These are phyloP conservation scores for Myriosclerotinia duriaeana DNA, from an alignment of 2,329 filamentous ascomycete species.

Conservation along the genomic window DNA sequence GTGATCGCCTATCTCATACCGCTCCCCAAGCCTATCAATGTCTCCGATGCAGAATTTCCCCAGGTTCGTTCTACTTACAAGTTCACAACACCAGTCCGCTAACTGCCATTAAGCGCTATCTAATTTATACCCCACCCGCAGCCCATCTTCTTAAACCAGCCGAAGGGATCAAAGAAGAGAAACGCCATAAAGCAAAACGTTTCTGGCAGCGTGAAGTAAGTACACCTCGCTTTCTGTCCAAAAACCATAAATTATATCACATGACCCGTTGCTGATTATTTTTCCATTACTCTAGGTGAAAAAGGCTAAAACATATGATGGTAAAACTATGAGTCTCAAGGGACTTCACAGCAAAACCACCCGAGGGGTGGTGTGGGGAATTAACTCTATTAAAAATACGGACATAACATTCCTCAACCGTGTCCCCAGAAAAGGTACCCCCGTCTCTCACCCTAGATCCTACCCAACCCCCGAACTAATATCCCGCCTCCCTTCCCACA, in stretches of 20 bases:
- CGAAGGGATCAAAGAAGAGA: slow-evolving; percentile 25
- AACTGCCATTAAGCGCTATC: slow-evolving; percentile 22
- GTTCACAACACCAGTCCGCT: background rate
- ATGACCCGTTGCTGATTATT: background rate
- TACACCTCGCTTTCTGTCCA: background rate
- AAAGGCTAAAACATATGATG: slow-evolving; percentile 28
- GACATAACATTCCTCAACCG: slow-evolving; percentile 28
- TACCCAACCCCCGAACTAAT: background rate
- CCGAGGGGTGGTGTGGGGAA: slow-evolving; percentile 24
- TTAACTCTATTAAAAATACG: slow-evolving; percentile 24
- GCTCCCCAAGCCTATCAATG: slow-evolving; percentile 24
- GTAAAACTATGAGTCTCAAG: slow-evolving; percentile 24
- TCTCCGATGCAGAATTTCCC: slow-evolving; percentile 17
- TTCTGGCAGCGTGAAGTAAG: slow-evolving; percentile 27
- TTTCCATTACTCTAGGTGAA: slow-evolving; percentile 18
- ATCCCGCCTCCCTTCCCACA: background rate
- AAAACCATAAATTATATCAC: background rate
- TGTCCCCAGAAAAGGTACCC: slow-evolving; percentile 25
- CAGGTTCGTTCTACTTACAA: background rate
- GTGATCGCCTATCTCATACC: slow-evolving; percentile 28
- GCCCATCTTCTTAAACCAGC: slow-evolving; percentile 27
- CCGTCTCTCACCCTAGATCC: background rate
- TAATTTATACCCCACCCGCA: slow-evolving; percentile 25
- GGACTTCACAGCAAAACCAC: slow-evolving; percentile 27
- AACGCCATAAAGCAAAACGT: slow-evolving; percentile 20